Percentiles rank a stretch among this genome's conserved stretches.
Conservation (phyloP, 176 grass and related monocot genomes). For the Eleusine coracana region DNA sequence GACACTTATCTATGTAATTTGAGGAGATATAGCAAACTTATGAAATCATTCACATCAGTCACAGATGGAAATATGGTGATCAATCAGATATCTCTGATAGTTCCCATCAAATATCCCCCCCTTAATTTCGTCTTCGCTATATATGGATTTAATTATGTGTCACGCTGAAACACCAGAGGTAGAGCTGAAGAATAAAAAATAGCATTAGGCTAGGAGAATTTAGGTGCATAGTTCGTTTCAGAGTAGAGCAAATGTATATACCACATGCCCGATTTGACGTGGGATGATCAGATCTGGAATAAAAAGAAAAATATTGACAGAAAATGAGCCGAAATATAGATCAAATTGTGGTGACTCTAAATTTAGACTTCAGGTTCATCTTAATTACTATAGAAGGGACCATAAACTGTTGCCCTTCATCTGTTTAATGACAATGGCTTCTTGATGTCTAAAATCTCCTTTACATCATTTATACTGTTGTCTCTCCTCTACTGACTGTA, state of each 20-base stretch:
- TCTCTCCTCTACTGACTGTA: neutral
- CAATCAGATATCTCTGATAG: neutral
- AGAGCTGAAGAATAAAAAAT: too few species aligned
- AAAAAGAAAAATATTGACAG: neutral
- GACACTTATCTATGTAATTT: neutral
- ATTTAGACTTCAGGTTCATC: neutral
- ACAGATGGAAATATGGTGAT: neutral
- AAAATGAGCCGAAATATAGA: neutral
- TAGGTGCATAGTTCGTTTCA: too few species aligned
- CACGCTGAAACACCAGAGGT: too few species aligned
- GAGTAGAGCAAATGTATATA: too few species aligned
- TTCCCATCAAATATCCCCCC: neutral
- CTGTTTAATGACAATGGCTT: neutral
- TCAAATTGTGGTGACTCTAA: neutral
- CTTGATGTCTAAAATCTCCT: neutral
- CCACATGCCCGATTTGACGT: too few species aligned
- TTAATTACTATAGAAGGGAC: neutral
- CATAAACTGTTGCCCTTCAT: neutral
- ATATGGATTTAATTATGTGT: too few species aligned
- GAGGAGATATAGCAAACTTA: neutral
- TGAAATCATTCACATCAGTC: neutral
- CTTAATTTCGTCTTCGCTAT: too few species aligned
- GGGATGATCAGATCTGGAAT: neutral
- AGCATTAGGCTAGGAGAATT: too few species aligned
- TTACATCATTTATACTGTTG: neutral